phyloP scores from a whole-genome alignment of 495 filamentous ascomycete species.

The Penicillium mononematosum region DNA sequence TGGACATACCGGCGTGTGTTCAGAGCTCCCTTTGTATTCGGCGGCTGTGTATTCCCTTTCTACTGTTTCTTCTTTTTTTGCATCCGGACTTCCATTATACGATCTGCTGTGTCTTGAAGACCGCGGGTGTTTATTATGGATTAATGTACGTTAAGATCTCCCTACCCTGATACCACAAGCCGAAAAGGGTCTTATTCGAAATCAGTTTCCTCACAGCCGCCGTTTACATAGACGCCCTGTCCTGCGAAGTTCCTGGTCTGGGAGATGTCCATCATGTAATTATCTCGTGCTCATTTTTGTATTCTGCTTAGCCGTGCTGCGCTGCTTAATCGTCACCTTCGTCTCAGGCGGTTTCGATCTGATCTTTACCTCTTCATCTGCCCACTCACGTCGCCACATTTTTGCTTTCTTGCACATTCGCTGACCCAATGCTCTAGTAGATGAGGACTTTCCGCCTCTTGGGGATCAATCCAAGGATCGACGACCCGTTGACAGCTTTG shows the following conservation, averaged over 20 bases:
- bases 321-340: constrained; percentile 11
- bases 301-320: constrained; percentile 22
- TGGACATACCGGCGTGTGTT: constrained; percentile 38
- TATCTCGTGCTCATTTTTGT: constrained; percentile 33
- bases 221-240: constrained; percentile 46
- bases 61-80: constrained; percentile 28
- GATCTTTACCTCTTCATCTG: constrained; percentile 4
- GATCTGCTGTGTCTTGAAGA: constrained; percentile 46
- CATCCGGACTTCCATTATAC: constrained; percentile 39
- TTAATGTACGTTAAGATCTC: constrained; percentile 78
- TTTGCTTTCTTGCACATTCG: constrained; percentile 19
- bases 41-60: constrained; percentile 35
- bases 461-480: constrained; percentile 37
- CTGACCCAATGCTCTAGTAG: constrained; percentile 36
- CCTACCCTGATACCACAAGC: constrained; percentile 51
- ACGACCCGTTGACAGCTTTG: constrained; percentile 44
- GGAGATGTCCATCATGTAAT: constrained; percentile 38
- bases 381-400: constrained; percentile 14
- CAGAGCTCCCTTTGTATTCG: constrained; percentile 26
- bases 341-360: constrained; percentile 14
- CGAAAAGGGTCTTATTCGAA: constrained; percentile 52
- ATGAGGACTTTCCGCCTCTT: constrained; percentile 56
- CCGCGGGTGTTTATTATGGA: constrained; percentile 62
- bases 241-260: constrained; percentile 36
- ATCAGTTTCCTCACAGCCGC: constrained; percentile 53